phyloP scores from a whole-genome alignment of 495 filamentous ascomycete genomes.

The Saxophila tyrrhenica region DNA sequence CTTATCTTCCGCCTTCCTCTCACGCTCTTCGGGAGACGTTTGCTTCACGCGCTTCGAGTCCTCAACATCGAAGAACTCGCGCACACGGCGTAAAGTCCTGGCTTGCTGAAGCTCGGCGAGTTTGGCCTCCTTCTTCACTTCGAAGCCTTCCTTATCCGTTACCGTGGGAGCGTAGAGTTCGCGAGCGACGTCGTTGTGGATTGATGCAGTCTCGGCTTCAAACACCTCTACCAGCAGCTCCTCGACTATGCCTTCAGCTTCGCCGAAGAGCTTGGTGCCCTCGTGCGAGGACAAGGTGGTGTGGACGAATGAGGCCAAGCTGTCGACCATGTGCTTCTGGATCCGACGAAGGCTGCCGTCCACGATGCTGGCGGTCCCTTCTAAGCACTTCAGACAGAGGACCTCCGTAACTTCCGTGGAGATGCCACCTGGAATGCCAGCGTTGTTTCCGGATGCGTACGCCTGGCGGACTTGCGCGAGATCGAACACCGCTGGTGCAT shows the following conservation, averaged over 20 bases:
- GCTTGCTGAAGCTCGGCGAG: neutral
- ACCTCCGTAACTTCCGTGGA: slow-evolving; percentile 27
- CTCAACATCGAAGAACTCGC: slow-evolving; percentile 5
- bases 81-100: neutral
- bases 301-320: slow-evolving; percentile 1
- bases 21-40: neutral
- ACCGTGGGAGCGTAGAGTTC: slow-evolving; percentile 16
- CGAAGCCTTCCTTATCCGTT: neutral
- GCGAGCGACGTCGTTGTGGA: slow-evolving; percentile 2
- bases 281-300: slow-evolving; percentile 7
- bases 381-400: slow-evolving; percentile 12
- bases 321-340: slow-evolving; percentile 1
- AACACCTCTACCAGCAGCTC: slow-evolving; percentile 3
- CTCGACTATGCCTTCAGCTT: slow-evolving; percentile 4
- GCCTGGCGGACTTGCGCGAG: slow-evolving; percentile 24
- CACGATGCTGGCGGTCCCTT: slow-evolving; percentile 9
- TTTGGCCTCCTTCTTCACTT: neutral
- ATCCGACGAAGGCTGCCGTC: slow-evolving; percentile 7
- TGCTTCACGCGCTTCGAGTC: neutral
- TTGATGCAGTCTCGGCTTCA: slow-evolving; percentile 4
- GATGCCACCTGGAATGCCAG: slow-evolving; percentile 28
- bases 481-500: neutral
- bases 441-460: slow-evolving; percentile 23
- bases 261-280: slow-evolving; percentile 13
- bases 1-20: slow-evolving; percentile 2